These are phyloP conservation scores for Scedosporium boydii DNA, from an alignment of 2,329 filamentous ascomycete species.

Conservation along the genomic window DNA sequence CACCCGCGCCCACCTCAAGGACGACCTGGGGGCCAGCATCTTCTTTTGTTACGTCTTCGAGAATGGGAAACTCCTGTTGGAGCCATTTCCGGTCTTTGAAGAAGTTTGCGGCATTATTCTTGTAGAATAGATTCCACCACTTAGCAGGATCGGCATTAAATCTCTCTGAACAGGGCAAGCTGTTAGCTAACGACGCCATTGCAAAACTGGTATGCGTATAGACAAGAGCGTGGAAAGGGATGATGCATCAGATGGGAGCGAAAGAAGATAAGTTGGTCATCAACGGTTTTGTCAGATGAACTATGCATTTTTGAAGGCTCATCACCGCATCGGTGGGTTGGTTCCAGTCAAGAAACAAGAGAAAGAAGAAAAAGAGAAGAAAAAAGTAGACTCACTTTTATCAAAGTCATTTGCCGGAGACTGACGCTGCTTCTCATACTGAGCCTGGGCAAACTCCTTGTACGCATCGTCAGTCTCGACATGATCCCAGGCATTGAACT, in stretches of 20 bases:
- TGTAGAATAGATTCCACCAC: slow-evolving; percentile 98
- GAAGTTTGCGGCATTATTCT: slow-evolving; percentile 94
- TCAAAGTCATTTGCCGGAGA: slow-evolving; percentile 90
- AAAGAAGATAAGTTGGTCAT: slow-evolving; percentile 61
- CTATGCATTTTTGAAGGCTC: slow-evolving; percentile 54
- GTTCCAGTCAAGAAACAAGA: slow-evolving; percentile 12
- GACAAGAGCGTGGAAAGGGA: slow-evolving; percentile 8
- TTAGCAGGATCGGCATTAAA: slow-evolving; percentile 88
- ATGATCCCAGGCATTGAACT: slow-evolving; percentile 99
- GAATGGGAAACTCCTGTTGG: slow-evolving; percentile 85
- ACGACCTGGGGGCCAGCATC: slow-evolving; percentile 62
- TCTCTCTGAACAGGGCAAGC: slow-evolving; percentile 39
- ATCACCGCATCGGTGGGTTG: slow-evolving; percentile 34
- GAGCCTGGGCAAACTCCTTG: slow-evolving; percentile 73
- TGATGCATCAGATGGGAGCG: slow-evolving; percentile 59
- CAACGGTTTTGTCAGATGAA: slow-evolving; percentile 56
- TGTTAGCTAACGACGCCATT: slow-evolving; percentile 8
- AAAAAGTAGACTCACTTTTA: slow-evolving; percentile 47
- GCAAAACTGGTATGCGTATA: neutral
- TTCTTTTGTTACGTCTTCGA: slow-evolving; percentile 64
- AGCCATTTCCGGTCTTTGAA: slow-evolving; percentile 99
- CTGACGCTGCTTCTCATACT: slow-evolving; percentile 76
- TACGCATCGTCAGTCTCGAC: slow-evolving; percentile 88
- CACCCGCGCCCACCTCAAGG: slow-evolving; percentile 88
- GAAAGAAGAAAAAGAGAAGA: slow-evolving; percentile 11